A percentile compares a stretch with the other conserved stretches of the same genome.
Evolutionary conservation across 2,329 filamentous ascomycete genomes (phyloP).

Genomic region (Diaporthe caulivora): DNA sequence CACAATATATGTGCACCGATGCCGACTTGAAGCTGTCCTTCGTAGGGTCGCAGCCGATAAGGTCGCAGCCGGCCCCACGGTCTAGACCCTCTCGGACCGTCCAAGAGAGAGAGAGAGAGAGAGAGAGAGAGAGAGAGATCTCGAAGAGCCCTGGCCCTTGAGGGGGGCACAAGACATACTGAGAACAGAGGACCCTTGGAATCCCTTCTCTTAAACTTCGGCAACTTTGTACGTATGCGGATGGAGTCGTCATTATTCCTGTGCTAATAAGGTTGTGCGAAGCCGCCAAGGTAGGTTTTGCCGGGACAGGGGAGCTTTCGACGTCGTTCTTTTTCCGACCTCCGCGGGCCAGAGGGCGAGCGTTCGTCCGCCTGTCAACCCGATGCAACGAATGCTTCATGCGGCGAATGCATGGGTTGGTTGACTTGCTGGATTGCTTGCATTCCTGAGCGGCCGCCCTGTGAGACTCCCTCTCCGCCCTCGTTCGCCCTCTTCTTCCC

Average conservation of each 20-base stretch:
- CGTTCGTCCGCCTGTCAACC: background rate
- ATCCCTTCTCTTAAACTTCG: background rate
- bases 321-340: background rate
- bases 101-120: background rate
- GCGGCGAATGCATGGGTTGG: slow-evolving; percentile 13
- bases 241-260: background rate
- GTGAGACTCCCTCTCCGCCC: slow-evolving; percentile 13
- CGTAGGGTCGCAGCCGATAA: slow-evolving; percentile 25
- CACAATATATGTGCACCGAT: background rate
- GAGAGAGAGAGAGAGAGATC: background rate
- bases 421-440: background rate
- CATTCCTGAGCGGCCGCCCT: slow-evolving; percentile 29
- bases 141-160: background rate
- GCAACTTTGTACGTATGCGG: background rate
- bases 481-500: slow-evolving; percentile 9
- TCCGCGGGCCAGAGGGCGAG: background rate
- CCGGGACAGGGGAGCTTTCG: slow-evolving; percentile 16
- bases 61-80: slow-evolving; percentile 23
- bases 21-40: background rate
- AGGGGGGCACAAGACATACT: background rate
- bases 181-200: slow-evolving; percentile 20
- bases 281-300: slow-evolving; percentile 20
- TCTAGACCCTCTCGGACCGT: slow-evolving; percentile 20
- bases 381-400: background rate
- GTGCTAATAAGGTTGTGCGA: slow-evolving; percentile 1